These are phyloP conservation scores for Ceratobasidium papillatum DNA, from an alignment of 1,284 basidiomycete genomes.

Conservation along the genomic window DNA sequence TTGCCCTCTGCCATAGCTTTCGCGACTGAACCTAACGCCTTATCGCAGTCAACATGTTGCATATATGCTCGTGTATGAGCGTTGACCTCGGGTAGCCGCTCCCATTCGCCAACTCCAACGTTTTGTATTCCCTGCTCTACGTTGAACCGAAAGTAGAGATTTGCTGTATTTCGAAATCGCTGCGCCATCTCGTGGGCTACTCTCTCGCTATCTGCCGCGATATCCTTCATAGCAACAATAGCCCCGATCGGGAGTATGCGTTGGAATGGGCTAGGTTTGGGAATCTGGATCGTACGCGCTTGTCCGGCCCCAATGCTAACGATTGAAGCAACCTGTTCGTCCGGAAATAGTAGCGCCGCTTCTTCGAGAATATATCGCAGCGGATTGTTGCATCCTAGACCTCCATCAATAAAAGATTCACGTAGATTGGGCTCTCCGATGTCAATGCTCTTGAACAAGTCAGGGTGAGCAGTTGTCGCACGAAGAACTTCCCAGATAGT, in stretches of 20 bases:
- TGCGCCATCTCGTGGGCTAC: not conserved
- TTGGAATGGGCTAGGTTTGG: not conserved
- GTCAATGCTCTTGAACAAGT: constrained; percentile 1
- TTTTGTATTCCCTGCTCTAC: constrained; percentile 24
- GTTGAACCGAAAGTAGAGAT: constrained; percentile 13
- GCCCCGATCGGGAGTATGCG: not conserved
- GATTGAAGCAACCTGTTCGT: not conserved
- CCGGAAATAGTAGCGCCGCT: not conserved
- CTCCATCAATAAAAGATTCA: not conserved
- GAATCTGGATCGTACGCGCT: constrained; percentile 2
- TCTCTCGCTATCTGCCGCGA: constrained; percentile 13
- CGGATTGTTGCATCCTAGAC: not conserved
- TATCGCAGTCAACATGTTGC: no score
- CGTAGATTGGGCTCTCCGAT: not conserved
- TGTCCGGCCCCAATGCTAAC: constrained; percentile 22
- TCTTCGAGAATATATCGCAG: not conserved
- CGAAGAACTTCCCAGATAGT: constrained; percentile 6
- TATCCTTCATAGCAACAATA: not conserved
- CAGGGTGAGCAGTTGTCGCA: not conserved
- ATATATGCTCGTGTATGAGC: constrained; percentile 7
- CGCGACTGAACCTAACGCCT: no score
- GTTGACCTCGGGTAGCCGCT: not conserved
- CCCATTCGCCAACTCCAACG: not conserved
- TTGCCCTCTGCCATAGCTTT: no score
- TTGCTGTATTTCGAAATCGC: not conserved